phyloP scores from a whole-genome alignment of 352 stramenopile genomes.

The Globisporangium parvum region DNA sequence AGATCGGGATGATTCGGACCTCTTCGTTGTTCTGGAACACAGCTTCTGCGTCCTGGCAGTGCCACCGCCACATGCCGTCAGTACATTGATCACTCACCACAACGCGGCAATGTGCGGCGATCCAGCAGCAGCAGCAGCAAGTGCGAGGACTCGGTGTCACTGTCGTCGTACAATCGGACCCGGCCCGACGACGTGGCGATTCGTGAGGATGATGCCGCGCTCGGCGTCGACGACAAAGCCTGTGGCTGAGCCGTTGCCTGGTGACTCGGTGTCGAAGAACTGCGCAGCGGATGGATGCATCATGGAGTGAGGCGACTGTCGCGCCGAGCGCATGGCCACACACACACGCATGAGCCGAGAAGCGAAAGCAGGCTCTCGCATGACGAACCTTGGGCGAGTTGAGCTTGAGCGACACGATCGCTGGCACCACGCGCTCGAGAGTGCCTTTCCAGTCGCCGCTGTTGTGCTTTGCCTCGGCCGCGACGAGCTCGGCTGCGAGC shows the following conservation, averaged over 20 bases:
- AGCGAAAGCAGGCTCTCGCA: too few relatives aligned
- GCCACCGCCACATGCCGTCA: conserved; percentile 6
- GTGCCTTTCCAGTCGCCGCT: conserved; percentile 78
- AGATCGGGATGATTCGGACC: conserved; percentile 88
- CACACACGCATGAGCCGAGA: not conserved
- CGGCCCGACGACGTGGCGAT: conserved; percentile 88
- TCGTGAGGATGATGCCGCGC: conserved; percentile 90
- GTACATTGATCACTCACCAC: not conserved
- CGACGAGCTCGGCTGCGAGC: conserved; percentile 56
- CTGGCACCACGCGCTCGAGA: conserved; percentile 78
- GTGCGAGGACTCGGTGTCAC: not conserved
- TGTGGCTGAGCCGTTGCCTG: conserved; percentile 85
- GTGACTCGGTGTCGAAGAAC: conserved; percentile 88
- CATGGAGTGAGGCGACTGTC: not conserved
- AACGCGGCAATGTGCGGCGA: not conserved
- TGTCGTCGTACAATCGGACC: conserved; percentile 68
- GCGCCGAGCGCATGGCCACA: too few relatives aligned
- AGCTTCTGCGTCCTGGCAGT: conserved; percentile 71
- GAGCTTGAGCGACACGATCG: conserved; percentile 86
- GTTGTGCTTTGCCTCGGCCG: conserved; percentile 60
- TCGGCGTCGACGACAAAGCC: conserved; percentile 91
- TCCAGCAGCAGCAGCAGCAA: conserved; percentile 1
- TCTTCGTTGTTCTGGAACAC: conserved; percentile 94
- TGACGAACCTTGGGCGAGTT: conserved; percentile 74
- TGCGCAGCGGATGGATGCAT: conserved; percentile 13